Conservation (phyloP, 495 filamentous ascomycete species). For the Oidiodendron maius region DNA sequence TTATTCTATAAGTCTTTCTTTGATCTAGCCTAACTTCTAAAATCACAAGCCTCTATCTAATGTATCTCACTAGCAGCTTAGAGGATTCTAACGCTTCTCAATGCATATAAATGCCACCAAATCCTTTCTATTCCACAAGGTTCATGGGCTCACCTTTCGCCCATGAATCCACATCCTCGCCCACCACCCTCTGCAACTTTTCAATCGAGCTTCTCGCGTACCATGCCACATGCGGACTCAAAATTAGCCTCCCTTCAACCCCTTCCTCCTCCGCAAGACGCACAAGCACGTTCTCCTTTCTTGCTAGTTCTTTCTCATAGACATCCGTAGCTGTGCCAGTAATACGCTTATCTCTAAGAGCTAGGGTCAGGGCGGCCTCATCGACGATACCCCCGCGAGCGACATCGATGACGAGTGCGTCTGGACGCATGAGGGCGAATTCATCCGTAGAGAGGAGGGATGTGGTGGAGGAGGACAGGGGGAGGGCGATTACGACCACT, state of each 20-base stretch:
- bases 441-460: constrained; percentile 41
- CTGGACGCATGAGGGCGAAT: constrained; percentile 39
- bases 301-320: constrained; percentile 44
- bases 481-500: constrained; percentile 42
- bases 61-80: too few relatives aligned
- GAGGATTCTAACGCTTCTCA: too few relatives aligned
- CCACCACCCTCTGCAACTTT: constrained; percentile 16
- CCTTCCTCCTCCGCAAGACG: constrained; percentile 8
- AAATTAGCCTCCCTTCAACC: constrained; percentile 13
- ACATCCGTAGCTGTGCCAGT: constrained; percentile 51
- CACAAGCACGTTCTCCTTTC: constrained; percentile 12
- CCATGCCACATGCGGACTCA: constrained; percentile 24
- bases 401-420: constrained; percentile 49
- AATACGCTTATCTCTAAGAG: constrained; percentile 39
- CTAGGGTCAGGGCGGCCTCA: constrained; percentile 41
- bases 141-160: constrained; percentile 12
- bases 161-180: constrained; percentile 19
- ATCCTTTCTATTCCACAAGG: constrained; percentile 5
- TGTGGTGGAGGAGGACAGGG: constrained; percentile 34
- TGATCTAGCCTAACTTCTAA: too few relatives aligned
- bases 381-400: constrained; percentile 53
- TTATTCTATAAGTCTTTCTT: too few relatives aligned
- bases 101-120: too few relatives aligned
- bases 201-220: constrained; percentile 17
- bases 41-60: too few relatives aligned